Percentiles rank a stretch among this genome's conserved stretches.
phyloP scores from a whole-genome alignment of 2,329 filamentous ascomycete genomes.

The Paradendryphiella salina region DNA sequence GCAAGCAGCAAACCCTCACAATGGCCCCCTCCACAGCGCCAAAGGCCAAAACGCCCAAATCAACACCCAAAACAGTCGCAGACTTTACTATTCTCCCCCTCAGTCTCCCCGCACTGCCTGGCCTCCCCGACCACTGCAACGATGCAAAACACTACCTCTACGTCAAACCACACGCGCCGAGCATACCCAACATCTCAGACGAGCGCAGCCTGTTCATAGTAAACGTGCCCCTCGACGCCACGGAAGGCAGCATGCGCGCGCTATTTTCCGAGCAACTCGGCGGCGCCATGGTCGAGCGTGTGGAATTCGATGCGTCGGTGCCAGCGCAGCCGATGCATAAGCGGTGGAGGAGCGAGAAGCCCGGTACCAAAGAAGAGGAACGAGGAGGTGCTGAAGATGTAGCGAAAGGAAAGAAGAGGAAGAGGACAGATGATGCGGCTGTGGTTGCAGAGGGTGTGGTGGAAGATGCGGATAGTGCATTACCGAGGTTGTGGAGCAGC shows the following conservation, averaged over 20 bases:
- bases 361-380: conserved; percentile 44
- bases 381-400: conserved; percentile 23
- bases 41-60: conserved; percentile 20
- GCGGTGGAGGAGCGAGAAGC: conserved; percentile 45
- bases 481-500: conserved; percentile 76
- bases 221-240: conserved; percentile 84
- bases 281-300: conserved; percentile 74
- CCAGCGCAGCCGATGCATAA: conserved; percentile 52
- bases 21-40: conserved; percentile 27
- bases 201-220: conserved; percentile 86
- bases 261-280: conserved; percentile 76
- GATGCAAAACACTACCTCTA: conserved; percentile 78
- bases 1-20: not conserved
- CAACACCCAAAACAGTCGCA: conserved; percentile 47
- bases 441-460: conserved; percentile 46
- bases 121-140: conserved; percentile 54
- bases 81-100: conserved; percentile 73
- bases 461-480: conserved; percentile 61
- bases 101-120: conserved; percentile 51
- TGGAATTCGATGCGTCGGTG: conserved; percentile 65
- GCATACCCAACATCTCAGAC: conserved; percentile 62
- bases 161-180: conserved; percentile 79
- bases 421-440: conserved; percentile 46
- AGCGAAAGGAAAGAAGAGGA: conserved; percentile 58
- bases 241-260: conserved; percentile 72